These are phyloP conservation scores for Exidia glandulosa DNA, from an alignment of 768 basidiomycete genomes.

Conservation along the genomic window DNA sequence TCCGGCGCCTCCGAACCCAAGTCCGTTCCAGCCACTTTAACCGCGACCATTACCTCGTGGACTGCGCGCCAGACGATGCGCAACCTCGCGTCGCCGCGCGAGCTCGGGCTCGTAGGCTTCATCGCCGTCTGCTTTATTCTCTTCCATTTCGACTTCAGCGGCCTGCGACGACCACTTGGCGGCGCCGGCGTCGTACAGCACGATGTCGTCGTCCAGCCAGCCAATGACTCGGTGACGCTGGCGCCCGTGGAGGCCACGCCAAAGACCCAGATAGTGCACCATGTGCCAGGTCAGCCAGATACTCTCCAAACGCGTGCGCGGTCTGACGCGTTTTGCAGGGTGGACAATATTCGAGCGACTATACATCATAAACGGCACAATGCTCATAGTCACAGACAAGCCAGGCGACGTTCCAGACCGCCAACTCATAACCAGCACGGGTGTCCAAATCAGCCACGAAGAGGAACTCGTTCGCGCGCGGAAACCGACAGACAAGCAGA, in stretches of 20 bases:
- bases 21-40: too few relatives aligned
- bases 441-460: conserved; percentile 45
- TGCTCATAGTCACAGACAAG: conserved; percentile 70
- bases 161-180: neutral
- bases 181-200: too few relatives aligned
- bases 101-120: neutral
- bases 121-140: neutral
- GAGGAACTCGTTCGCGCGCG: conserved; percentile 43
- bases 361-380: conserved; percentile 70
- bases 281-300: conserved; percentile 53
- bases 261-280: conserved; percentile 56
- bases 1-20: too few relatives aligned
- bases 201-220: neutral
- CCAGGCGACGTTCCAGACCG: conserved; percentile 56
- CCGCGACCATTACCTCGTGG: too few relatives aligned
- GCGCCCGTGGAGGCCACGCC: conserved; percentile 24
- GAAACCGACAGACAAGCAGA: conserved; percentile 66
- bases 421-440: conserved; percentile 61
- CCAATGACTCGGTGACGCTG: too few relatives aligned
- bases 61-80: too few relatives aligned
- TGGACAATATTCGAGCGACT: conserved; percentile 86
- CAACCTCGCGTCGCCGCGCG: neutral
- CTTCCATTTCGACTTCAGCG: neutral
- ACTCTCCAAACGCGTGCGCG: neutral
- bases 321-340: conserved; percentile 31